A percentile compares a stretch with the other conserved stretches of the same genome.
Conservation (phyloP, 2,329 filamentous ascomycete genomes). For the Colletotrichum paranaense region DNA sequence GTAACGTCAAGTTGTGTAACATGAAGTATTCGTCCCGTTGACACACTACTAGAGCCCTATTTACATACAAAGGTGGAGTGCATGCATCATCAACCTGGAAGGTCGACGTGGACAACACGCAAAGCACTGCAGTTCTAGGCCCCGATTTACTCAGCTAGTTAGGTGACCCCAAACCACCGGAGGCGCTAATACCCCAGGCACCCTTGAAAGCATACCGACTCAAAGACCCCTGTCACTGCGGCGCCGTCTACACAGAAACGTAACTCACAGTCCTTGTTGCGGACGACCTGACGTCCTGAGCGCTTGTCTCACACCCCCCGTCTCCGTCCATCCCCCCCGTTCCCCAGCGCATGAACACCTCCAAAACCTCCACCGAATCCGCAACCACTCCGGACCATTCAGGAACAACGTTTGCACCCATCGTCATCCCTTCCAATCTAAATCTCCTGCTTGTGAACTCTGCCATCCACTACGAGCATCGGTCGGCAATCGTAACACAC, state of each 20-base stretch:
- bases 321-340: background rate
- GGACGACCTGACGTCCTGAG: background rate
- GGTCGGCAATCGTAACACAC: background rate
- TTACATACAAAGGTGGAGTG: background rate
- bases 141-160: background rate
- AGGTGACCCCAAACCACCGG: conserved; percentile 4
- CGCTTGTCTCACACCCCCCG: conserved; percentile 19
- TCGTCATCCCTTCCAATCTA: conserved; percentile 1
- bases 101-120: background rate
- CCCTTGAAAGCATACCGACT: background rate
- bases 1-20: background rate
- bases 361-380: conserved; percentile 19
- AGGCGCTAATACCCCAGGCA: conserved; percentile 16
- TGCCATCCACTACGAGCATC: background rate
- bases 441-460: background rate
- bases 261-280: conserved; percentile 17
- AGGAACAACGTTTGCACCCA: conserved; percentile 1
- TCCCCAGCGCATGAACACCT: conserved; percentile 28
- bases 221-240: conserved; percentile 16
- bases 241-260: conserved; percentile 9
- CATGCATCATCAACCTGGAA: background rate
- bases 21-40: background rate
- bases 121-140: background rate
- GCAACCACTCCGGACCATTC: conserved; percentile 18
- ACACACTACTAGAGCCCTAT: background rate